These are phyloP conservation scores for Perkinsus olseni DNA, from an alignment of 169 alveolate genomes.

Conservation along the genomic window DNA sequence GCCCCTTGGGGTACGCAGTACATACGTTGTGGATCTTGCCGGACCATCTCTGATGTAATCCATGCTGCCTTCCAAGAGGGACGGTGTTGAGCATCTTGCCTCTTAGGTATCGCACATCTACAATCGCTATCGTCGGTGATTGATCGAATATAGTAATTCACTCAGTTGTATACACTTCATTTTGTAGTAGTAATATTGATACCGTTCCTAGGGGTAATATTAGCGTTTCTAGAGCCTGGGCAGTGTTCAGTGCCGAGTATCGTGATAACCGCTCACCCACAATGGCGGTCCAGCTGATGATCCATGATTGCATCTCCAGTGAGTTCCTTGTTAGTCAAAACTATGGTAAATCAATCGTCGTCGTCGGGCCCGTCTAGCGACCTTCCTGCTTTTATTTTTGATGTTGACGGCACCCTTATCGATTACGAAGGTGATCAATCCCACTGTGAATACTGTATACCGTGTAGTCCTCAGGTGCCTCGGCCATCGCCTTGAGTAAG, in stretches of 20 bases:
- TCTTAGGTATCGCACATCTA: neutral
- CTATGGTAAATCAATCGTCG: neutral
- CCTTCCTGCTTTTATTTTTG: neutral
- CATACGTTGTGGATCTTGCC: neutral
- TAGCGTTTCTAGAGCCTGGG: too few relatives aligned
- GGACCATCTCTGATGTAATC: neutral
- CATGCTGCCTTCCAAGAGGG: too few relatives aligned
- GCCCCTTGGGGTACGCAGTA: neutral
- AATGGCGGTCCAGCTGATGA: too few relatives aligned
- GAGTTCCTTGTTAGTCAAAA: neutral
- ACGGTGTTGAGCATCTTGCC: too few relatives aligned
- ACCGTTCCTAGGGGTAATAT: too few relatives aligned
- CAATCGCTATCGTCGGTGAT: neutral
- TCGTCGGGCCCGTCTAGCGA: neutral
- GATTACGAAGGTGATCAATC: neutral
- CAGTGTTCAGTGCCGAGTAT: too few relatives aligned
- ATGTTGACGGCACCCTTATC: neutral
- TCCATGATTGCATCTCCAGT: too few relatives aligned
- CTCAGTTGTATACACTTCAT: too few relatives aligned
- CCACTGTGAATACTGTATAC: too few relatives aligned
- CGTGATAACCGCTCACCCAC: too few relatives aligned
- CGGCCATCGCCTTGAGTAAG: neutral
- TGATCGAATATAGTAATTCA: too few relatives aligned
- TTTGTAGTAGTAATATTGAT: too few relatives aligned
- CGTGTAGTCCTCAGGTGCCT: neutral